Conservation (phyloP, 2,329 filamentous ascomycete genomes). For the Akanthomyces muscarius region DNA sequence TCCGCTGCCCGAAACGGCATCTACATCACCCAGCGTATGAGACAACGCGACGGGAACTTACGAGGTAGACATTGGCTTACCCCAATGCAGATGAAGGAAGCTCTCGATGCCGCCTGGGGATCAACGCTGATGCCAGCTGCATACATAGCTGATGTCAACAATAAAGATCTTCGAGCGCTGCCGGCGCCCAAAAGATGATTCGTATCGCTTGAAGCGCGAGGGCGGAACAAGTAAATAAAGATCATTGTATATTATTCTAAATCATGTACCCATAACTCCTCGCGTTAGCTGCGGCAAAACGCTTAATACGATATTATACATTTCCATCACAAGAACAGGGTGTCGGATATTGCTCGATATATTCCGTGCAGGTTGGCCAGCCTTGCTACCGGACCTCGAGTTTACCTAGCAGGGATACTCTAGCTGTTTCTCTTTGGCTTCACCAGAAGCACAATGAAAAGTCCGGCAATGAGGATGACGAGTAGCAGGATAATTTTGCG, state of each 20-base stretch:
- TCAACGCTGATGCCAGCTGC: not conserved
- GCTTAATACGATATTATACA: conserved; percentile 12
- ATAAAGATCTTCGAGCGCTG: conserved; percentile 1
- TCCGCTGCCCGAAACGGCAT: conserved; percentile 29
- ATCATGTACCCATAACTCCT: conserved; percentile 4
- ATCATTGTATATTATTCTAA: conserved; percentile 10
- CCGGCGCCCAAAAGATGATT: not conserved
- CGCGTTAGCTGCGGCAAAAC: not conserved
- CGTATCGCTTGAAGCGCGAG: not conserved
- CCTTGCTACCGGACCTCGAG: not conserved
- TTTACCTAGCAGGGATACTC: not conserved
- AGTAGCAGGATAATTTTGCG: conserved; percentile 90
- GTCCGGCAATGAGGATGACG: conserved; percentile 73
- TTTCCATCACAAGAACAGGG: not conserved
- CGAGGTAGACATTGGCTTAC: conserved; percentile 32
- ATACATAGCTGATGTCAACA: not conserved
- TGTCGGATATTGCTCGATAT: not conserved
- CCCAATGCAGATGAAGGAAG: conserved; percentile 15
- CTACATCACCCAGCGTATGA: conserved; percentile 27
- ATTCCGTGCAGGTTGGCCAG: not conserved
- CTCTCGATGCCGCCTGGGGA: conserved; percentile 12
- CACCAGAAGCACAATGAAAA: conserved; percentile 78
- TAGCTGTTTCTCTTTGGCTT: conserved; percentile 63
- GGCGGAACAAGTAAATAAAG: not conserved
- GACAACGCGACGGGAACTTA: conserved; percentile 25